Conservation (phyloP, 768 basidiomycete genomes). For the Leccinum obscurum region DNA sequence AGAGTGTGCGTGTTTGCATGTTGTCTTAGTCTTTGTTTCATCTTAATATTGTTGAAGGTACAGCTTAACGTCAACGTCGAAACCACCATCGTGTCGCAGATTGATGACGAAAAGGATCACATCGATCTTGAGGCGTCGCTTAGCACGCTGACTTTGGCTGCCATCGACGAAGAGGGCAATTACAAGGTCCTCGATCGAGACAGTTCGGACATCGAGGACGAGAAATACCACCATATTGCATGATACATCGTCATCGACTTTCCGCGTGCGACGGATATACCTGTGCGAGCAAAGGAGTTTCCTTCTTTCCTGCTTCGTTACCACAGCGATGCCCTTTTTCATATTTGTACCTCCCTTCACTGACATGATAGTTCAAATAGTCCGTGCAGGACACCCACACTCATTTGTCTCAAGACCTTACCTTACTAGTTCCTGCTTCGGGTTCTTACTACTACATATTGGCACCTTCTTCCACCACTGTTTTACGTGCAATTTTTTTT, state of each 20-base stretch:
- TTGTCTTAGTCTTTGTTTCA: background rate
- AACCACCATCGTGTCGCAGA: conserved; percentile 33
- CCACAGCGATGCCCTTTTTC: background rate
- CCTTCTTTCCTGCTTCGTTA: background rate
- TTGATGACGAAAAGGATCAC: conserved; percentile 27
- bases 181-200: conserved; percentile 18
- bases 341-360: conserved; percentile 2
- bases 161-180: conserved; percentile 15
- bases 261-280: conserved; percentile 8
- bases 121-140: conserved; percentile 24
- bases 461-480: background rate
- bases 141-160: conserved; percentile 6
- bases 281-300: conserved; percentile 1
- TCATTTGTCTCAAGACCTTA: conserved; percentile 1
- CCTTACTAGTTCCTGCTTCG: background rate
- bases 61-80: conserved; percentile 36
- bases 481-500: background rate
- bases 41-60: background rate
- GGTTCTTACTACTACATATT: conserved; percentile 2
- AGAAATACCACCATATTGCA: conserved; percentile 13
- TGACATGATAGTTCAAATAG: conserved; percentile 12
- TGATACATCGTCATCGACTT: conserved; percentile 5
- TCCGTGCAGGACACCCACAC: background rate
- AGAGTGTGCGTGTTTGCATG: conserved; percentile 18
- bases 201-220: conserved; percentile 19